Percentiles rank a stretch among this genome's conserved stretches.
Conservation (phyloP, 2,329 filamentous ascomycete genomes). For the Onygenales sp. region DNA sequence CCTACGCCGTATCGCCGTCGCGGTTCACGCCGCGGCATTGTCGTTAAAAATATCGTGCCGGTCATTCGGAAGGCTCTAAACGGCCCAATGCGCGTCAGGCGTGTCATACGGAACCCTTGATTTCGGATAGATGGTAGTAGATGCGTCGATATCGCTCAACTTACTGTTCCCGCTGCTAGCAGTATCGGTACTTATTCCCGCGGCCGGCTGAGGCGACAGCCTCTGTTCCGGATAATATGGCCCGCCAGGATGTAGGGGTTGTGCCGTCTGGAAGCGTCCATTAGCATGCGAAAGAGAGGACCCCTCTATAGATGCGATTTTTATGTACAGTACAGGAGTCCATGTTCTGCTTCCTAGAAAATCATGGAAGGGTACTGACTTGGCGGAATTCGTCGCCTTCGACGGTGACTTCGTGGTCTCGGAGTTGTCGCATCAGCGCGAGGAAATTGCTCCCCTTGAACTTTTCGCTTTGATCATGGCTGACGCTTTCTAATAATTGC, state of each 20-base stretch:
- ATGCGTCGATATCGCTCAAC: constrained; percentile 11
- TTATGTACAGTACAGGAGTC: constrained; percentile 26
- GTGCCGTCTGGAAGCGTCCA: constrained; percentile 23
- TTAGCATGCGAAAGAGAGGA: constrained; percentile 24
- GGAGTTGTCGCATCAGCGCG: constrained; percentile 64
- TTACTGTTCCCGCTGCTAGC: constrained; percentile 16
- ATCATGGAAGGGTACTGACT: constrained; percentile 37
- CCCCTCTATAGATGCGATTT: constrained; percentile 15
- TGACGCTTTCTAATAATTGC: constrained; percentile 58
- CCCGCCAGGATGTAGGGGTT: constrained; percentile 40
- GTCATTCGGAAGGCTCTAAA: not conserved
- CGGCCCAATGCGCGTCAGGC: not conserved
- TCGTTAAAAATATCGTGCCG: not conserved
- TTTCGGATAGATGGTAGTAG: constrained; percentile 5
- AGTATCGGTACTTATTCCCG: not conserved
- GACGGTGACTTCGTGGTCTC: constrained; percentile 62
- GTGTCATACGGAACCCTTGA: constrained; percentile 1
- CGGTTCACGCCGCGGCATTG: not conserved
- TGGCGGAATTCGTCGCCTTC: constrained; percentile 52
- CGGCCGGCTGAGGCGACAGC: not conserved
- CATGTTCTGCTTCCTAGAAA: constrained; percentile 25
- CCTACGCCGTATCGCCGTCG: not conserved
- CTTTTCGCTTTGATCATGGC: constrained; percentile 59
- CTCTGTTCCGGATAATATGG: constrained; percentile 31
- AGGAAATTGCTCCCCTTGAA: constrained; percentile 73